phyloP scores from a whole-genome alignment of 164 flowering plant species.

The Cinnamomum chago region DNA sequence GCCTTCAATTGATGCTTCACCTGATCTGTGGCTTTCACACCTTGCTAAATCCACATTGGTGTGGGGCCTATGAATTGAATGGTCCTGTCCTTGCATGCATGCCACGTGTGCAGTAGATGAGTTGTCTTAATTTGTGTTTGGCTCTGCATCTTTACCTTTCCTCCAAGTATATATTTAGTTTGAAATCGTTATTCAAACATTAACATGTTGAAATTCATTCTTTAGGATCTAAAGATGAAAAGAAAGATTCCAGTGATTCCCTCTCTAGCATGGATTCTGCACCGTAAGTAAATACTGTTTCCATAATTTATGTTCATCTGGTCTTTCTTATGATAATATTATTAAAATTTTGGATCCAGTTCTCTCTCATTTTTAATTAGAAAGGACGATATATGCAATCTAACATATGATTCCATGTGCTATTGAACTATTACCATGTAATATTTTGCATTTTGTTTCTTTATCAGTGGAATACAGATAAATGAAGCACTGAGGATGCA shows the following conservation, averaged over 20 bases:
- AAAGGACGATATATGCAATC: background rate
- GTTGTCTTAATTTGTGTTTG: background rate
- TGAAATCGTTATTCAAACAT: background rate
- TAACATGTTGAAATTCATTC: background rate
- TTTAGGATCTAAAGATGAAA: constrained; percentile 58
- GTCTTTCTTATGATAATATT: background rate
- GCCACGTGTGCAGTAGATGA: background rate
- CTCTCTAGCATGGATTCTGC: constrained; percentile 49
- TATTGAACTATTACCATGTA: background rate
- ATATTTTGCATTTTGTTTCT: background rate
- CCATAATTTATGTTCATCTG: background rate
- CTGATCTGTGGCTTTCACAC: too few species aligned
- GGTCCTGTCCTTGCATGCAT: background rate
- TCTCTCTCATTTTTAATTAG: background rate
- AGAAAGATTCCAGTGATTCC: constrained; percentile 52
- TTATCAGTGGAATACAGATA: constrained; percentile 51
- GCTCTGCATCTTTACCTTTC: background rate
- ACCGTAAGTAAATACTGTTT: constrained; percentile 34
- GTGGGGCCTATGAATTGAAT: background rate
- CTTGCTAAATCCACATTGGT: too few species aligned
- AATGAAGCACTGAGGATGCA: constrained; percentile 62
- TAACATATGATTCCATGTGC: background rate
- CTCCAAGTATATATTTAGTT: background rate
- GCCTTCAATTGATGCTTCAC: background rate
- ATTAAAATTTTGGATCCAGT: background rate